Evolutionary conservation across 768 basidiomycete species (phyloP).

Genomic region (Leccinum longicurvipes): DNA sequence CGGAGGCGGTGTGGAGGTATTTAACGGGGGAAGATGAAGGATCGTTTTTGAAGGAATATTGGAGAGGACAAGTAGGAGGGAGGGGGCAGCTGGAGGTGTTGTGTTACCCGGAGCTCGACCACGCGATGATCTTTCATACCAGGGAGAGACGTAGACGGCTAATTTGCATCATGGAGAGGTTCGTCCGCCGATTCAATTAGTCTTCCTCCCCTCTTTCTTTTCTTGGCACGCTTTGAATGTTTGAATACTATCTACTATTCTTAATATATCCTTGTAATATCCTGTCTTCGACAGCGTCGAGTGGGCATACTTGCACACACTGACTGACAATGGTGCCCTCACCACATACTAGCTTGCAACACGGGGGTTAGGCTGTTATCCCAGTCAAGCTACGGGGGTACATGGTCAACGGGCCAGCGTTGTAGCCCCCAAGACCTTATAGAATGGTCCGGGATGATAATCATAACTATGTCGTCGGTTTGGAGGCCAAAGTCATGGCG

Average conservation of each 20-base stretch:
- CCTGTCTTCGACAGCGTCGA: neutral
- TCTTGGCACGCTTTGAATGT: neutral
- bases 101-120: slow-evolving; percentile 38
- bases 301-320: neutral
- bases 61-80: slow-evolving; percentile 17
- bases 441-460: neutral
- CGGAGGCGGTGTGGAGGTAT: slow-evolving; percentile 37
- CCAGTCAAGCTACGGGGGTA: neutral
- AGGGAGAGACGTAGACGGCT: slow-evolving; percentile 25
- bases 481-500: neutral
- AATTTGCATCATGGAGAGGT: slow-evolving; percentile 31
- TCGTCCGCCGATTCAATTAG: slow-evolving; percentile 18
- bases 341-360: neutral
- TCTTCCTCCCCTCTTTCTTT: neutral
- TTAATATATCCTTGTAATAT: neutral
- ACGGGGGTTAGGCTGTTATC: neutral
- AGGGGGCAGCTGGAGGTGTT: slow-evolving; percentile 37
- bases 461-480: neutral
- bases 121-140: slow-evolving; percentile 39
- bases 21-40: slow-evolving; percentile 33
- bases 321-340: neutral
- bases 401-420: neutral
- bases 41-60: slow-evolving; percentile 9
- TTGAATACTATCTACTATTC: neutral
- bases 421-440: no score